Conservation (phyloP, 495 filamentous ascomycete species). For the Staphylotrichum tortipilum region DNA sequence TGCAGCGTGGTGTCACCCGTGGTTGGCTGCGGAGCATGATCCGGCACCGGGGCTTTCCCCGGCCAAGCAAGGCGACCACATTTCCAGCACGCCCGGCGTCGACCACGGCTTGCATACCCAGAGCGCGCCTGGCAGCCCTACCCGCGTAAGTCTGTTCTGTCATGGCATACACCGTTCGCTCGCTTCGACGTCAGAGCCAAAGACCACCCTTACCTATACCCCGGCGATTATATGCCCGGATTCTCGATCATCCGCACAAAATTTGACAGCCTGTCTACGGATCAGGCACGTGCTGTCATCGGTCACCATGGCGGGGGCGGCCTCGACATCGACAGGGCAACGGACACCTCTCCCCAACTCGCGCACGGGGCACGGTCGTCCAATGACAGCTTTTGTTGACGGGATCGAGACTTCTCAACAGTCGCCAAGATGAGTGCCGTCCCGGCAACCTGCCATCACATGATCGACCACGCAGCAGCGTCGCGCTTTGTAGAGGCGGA, state of each 20-base stretch:
- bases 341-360: too few species aligned
- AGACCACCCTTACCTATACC: not conserved
- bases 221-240: not conserved
- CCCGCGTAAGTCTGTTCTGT: not conserved
- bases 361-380: too few species aligned
- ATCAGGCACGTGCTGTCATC: too few species aligned
- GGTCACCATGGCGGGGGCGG: not conserved
- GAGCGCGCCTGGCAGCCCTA: not conserved
- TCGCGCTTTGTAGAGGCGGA: conserved; percentile 10
- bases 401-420: too few species aligned
- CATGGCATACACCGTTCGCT: not conserved
- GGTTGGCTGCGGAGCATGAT: not conserved
- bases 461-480: conserved; percentile 7
- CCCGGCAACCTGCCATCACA: conserved; percentile 1
- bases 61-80: not conserved
- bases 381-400: too few species aligned
- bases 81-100: not conserved
- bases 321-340: too few species aligned
- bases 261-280: too few species aligned
- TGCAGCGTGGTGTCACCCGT: not conserved
- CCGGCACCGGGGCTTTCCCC: not conserved
- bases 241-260: not conserved
- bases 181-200: not conserved
- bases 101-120: not conserved
- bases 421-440: not conserved